phyloP scores from a whole-genome alignment of 352 stramenopile genomes.

The Phytophthora hibernalis region DNA sequence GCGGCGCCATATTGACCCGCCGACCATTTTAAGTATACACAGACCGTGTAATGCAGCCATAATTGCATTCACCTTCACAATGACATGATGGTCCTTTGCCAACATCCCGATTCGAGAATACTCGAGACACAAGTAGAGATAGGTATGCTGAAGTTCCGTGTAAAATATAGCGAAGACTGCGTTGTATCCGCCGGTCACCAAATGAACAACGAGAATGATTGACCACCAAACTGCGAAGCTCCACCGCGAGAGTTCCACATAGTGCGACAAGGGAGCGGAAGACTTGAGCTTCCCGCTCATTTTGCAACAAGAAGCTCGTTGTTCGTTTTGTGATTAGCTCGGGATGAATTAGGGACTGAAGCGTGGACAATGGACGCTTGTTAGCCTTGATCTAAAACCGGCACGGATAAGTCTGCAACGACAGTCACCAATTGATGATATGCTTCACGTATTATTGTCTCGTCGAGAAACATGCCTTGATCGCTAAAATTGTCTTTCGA shows the following conservation, averaged over 20 bases:
- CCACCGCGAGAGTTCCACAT: slow-evolving; percentile 11
- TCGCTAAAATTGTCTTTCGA: too few relatives aligned
- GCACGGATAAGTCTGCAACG: too few relatives aligned
- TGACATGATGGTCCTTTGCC: slow-evolving; percentile 9
- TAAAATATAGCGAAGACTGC: slow-evolving; percentile 16
- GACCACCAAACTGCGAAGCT: slow-evolving; percentile 24
- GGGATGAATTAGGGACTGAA: too few relatives aligned
- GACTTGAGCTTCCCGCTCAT: neutral
- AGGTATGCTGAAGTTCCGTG: slow-evolving; percentile 15
- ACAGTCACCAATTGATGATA: too few relatives aligned
- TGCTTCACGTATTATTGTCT: too few relatives aligned
- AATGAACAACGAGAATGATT: slow-evolving; percentile 10
- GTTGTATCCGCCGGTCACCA: slow-evolving; percentile 20
- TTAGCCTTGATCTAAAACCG: neutral
- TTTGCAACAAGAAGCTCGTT: neutral
- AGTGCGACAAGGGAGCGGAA: slow-evolving; percentile 8
- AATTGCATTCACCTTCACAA: slow-evolving; percentile 22
- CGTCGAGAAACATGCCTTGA: too few relatives aligned
- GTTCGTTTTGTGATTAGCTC: neutral
- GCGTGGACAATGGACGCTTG: too few relatives aligned
- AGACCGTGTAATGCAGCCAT: slow-evolving; percentile 24
- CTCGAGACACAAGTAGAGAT: slow-evolving; percentile 15
- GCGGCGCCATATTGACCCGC: slow-evolving; percentile 2
- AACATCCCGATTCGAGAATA: slow-evolving; percentile 23
- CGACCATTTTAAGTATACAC: slow-evolving; percentile 16